phyloP scores from a whole-genome alignment of 2,329 filamentous ascomycete species.

The Pestalotiopsis sp. region DNA sequence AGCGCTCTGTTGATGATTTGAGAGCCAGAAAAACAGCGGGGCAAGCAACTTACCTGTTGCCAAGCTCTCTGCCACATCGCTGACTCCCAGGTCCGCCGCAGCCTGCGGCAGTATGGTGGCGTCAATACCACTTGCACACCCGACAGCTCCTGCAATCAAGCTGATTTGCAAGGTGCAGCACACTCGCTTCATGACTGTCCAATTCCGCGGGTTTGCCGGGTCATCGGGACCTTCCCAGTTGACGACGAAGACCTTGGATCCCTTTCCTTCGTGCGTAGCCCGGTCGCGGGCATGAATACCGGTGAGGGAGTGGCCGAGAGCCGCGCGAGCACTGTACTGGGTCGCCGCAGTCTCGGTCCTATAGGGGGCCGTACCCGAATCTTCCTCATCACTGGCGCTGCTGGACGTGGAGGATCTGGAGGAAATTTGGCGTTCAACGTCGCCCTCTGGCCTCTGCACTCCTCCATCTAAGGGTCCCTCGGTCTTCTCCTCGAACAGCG shows the following conservation, averaged over 20 bases:
- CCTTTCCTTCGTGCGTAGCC: slow-evolving; percentile 24
- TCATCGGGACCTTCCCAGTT: slow-evolving; percentile 40
- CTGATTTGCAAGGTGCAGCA: slow-evolving; percentile 43
- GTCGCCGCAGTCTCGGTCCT: slow-evolving; percentile 17
- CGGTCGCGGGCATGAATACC: slow-evolving; percentile 31
- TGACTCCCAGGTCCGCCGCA: slow-evolving; percentile 45
- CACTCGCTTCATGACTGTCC: slow-evolving; percentile 33
- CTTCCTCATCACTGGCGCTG: neutral
- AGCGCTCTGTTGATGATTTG: neutral
- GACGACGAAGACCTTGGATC: slow-evolving; percentile 37
- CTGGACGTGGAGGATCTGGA: neutral
- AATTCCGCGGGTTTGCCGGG: slow-evolving; percentile 39
- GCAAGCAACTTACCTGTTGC: slow-evolving; percentile 38
- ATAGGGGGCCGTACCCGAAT: slow-evolving; percentile 7
- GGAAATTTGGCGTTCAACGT: neutral
- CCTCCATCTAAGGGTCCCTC: neutral
- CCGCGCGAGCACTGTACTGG: slow-evolving; percentile 18
- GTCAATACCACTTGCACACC: slow-evolving; percentile 54
- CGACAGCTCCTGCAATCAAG: slow-evolving; percentile 50
- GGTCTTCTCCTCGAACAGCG: neutral
- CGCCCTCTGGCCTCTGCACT: neutral
- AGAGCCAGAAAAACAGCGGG: neutral
- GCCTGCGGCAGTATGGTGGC: slow-evolving; percentile 48
- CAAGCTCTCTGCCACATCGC: slow-evolving; percentile 50
- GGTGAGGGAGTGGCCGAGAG: slow-evolving; percentile 30